These are phyloP conservation scores for Colletotrichum costaricense DNA, from an alignment of 2,329 filamentous ascomycete species.

Conservation along the genomic window DNA sequence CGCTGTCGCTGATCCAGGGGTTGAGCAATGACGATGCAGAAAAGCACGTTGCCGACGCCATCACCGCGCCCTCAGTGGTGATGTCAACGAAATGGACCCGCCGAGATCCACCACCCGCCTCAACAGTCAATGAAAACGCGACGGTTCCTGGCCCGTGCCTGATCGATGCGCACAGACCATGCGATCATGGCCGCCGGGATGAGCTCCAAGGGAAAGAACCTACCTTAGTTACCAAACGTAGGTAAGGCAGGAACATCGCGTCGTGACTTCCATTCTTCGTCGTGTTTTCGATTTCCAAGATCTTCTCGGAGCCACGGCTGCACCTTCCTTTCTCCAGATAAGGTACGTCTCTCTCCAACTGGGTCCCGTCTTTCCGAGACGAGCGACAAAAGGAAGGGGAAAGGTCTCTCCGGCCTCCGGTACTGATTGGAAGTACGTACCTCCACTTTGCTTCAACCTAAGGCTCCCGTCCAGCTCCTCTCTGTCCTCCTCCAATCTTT, in stretches of 20 bases:
- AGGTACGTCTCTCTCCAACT: too few relatives aligned
- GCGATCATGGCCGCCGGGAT: not conserved
- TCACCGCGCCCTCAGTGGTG: constrained; percentile 28
- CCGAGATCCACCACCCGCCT: not conserved
- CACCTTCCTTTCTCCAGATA: not conserved
- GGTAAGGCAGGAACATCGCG: not conserved
- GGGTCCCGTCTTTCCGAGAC: too few relatives aligned
- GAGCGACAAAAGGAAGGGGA: not conserved
- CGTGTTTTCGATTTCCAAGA: not conserved
- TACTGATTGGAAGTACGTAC: not conserved
- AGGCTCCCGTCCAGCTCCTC: not conserved
- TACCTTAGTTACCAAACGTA: too few relatives aligned
- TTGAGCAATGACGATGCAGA: not conserved
- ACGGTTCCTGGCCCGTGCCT: not conserved
- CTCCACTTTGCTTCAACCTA: too few relatives aligned
- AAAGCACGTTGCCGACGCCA: constrained; percentile 11
- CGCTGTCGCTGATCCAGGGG: not conserved
- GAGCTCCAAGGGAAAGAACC: not conserved
- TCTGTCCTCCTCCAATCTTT: not conserved
- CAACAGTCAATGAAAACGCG: not conserved
- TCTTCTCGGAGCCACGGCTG: too few relatives aligned
- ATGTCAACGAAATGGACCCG: constrained; percentile 31
- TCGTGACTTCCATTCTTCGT: not conserved
- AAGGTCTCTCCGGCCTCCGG: not conserved
- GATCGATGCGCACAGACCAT: not conserved